Evolutionary conservation across 2,329 filamentous ascomycete genomes (phyloP).

Genomic region (Pseudovirgaria hyperparasitica): DNA sequence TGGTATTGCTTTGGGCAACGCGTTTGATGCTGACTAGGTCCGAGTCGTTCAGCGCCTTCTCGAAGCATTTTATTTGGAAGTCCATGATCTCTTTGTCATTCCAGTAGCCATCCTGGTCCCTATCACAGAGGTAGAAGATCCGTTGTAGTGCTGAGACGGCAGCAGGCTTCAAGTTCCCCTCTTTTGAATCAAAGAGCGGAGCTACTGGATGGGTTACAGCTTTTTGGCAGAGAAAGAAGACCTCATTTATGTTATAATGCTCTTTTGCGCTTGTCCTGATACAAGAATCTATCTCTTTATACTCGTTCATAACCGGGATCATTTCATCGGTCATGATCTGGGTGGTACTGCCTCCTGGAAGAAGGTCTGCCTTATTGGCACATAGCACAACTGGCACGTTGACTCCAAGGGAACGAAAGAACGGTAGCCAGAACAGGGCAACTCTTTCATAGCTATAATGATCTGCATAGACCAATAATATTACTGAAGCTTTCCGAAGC

Average conservation of each 20-base stretch:
- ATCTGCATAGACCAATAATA: constrained; percentile 91
- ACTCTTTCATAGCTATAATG: constrained; percentile 98
- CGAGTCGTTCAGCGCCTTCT: constrained; percentile 66
- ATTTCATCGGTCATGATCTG: constrained; percentile 94
- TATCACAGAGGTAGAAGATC: constrained; percentile 93
- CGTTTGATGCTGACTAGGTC: constrained; percentile 87
- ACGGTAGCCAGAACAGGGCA: constrained; percentile 95
- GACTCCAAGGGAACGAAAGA: constrained; percentile 94
- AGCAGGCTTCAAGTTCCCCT: constrained; percentile 70
- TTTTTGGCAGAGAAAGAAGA: constrained; percentile 96
- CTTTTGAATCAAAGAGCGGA: constrained; percentile 92
- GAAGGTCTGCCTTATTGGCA: constrained; percentile 92
- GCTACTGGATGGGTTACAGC: constrained; percentile 95
- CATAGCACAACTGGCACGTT: constrained; percentile 96
- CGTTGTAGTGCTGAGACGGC: constrained; percentile 76
- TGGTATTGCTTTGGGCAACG: constrained; percentile 47
- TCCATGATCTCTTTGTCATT: constrained; percentile 83
- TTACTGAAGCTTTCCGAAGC: constrained; percentile 93
- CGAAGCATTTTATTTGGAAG: constrained; percentile 86
- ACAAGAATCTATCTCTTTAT: constrained; percentile 96
- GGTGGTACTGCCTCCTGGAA: constrained; percentile 58
- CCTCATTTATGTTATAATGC: constrained; percentile 83
- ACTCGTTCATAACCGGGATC: constrained; percentile 95
- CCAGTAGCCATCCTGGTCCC: constrained; percentile 86
- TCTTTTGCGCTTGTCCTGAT: constrained; percentile 88